Base-by-base conservation (phyloP, 179 eudicot genomes). In the Spergularia azorica region DNA sequence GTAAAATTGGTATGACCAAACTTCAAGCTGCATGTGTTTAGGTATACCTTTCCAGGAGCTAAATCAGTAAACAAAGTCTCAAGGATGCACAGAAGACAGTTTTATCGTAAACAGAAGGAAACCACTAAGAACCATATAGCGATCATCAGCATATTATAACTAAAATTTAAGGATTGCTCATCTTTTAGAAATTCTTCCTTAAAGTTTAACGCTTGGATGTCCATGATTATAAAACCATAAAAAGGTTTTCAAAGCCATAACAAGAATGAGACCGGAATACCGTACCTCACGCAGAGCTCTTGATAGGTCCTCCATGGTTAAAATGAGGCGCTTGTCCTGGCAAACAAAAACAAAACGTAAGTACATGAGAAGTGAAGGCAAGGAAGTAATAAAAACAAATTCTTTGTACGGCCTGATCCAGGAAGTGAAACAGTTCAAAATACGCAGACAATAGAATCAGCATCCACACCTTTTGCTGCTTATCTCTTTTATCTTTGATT, bases 261-360 rank as follows among this genome's bases (percentile, higher is more conserved):
- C 56, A 71, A 14, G 20, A 74, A 38, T 12, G 20, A 58, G 21
- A 43, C 70, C 41, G 6, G 63, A 75, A 2, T 67, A 11, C 1
- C 60, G 79, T 87, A 92, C 97, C 97, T 93, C 98, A 8, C 80
- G 85, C 52, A 95, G 78, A 77, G 97, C 95, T 76, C 85, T 93
- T 73, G 97, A 92, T 17, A 95, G 87, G 80, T 95, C 98, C 48
- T 95, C 98, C 98, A 93, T 93, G 17, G 94, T 90, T 90, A 95
- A 90, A 54, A 89, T 81, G 43, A 91, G 85, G 52, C 97, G 97
- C 88, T 94, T 94, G 67, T 94, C 97, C 97, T 93, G 70, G 74
- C 56, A 41, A 36, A 46, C 9, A 46, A 46, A 46, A 9, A 48
- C 57, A 9, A 52, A 77, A 63, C 57, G 11, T 16, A 15, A 38